Evolutionary conservation across 768 basidiomycete species (phyloP), one percentile per base, ranked within the genome.

Genomic region (Termitomyces eurrhizus): DNA sequence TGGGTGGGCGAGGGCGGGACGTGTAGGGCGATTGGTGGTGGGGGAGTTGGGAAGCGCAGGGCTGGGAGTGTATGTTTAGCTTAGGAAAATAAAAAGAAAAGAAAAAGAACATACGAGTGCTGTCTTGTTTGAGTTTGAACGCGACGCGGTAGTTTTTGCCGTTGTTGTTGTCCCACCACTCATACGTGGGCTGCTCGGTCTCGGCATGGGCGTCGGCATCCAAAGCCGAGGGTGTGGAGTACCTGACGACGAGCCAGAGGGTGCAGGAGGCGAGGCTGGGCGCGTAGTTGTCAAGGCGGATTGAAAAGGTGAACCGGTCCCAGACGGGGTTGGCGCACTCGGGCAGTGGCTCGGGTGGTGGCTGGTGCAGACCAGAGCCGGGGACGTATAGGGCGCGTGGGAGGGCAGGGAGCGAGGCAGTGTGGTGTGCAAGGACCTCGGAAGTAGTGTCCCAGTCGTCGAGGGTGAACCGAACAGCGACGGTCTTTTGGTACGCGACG

Each of bases 151-250:
- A 98, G 70, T 98, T 95, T 63, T 70, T 64, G 0, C 87, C 88
- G 3, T 65, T 73, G 66, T 96, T 96, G 70, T 94, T 95, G 75
- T 98, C 96, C 96, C 96, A 98, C 81, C 89, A 90, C 75, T 98
- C 95, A 1, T 83, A 18, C 79, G 21, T 1, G 7, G 21, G 26
- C 83, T 8, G 73, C 66, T 68, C 55, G 53, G 1, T 39, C 48
- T 44, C 12, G 16, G 35, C 33, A n/a, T 21, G 37, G 29, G 35
- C 33, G 26, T 21, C 42, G 29, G 4, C 1, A 12, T 21, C 37
- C n/a, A 29, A 3, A 3, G 6, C 3, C n/a, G 32, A 11, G 9
- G 35, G 51, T 1, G 29, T 21, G 2, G 46, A n/a, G 60, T 80
- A 87, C 52, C 91, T 74, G 11, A 81, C 81, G 57, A 84, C 88